Percentiles rank a stretch among this genome's conserved stretches.
These are phyloP conservation scores for Solanum corneliomulleri DNA, from an alignment of 257 asterid species.

Conservation along the genomic window DNA sequence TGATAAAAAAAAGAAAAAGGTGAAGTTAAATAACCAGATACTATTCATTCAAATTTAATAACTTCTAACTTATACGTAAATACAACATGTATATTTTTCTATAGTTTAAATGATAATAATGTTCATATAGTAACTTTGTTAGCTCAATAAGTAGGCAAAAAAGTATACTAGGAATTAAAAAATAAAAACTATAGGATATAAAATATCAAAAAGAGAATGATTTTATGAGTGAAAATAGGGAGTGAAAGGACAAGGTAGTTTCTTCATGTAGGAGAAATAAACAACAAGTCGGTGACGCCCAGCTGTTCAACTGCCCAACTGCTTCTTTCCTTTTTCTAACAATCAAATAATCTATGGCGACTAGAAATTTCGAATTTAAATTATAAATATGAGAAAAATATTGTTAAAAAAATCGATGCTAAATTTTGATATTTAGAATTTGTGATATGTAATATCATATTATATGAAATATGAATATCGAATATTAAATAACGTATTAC, in stretches of 20 bases:
- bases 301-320: conserved; percentile 50
- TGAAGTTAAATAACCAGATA: not conserved
- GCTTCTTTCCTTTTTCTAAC: not conserved
- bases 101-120: not conserved
- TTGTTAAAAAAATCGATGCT: not conserved
- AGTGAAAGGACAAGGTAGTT: not conserved
- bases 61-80: not conserved
- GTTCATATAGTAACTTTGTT: not conserved
- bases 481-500: not conserved
- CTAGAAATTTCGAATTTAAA: fast-evolving
- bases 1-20: fast-evolving
- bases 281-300: conserved; percentile 33
- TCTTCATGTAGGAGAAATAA: not conserved
- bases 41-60: not conserved
- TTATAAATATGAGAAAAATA: not conserved
- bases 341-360: not conserved
- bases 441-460: not conserved
- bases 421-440: not conserved
- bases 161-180: not conserved
- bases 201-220: not conserved
- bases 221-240: not conserved
- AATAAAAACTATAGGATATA: not conserved
- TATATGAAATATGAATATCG: not conserved
- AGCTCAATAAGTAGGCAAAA: not conserved
- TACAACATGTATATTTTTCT: not conserved